Evolutionary conservation across 805 yeast genomes (phyloP), one percentile per base, ranked within the genome.

Genomic region (Candida sphagnicola): DNA sequence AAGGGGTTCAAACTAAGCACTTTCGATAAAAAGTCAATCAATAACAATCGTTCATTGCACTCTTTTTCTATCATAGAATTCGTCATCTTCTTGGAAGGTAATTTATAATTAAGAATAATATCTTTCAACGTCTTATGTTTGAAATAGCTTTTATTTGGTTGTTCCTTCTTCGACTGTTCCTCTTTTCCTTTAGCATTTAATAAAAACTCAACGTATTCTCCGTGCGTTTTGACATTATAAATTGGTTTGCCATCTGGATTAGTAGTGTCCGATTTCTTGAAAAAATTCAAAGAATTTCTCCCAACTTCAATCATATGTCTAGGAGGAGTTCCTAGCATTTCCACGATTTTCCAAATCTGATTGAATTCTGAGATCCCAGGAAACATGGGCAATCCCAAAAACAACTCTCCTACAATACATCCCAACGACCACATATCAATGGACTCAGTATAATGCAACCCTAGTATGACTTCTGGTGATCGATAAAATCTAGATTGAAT

Each of bases 371-470:
- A 85, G 3, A 89, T 75, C 3, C 99, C 99, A 0, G 99, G 97
- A 51, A 91, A 88, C 48, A 91, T 71, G 1, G 99, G 99, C 40
- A 91, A 70, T 1, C 99, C 99, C 37, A 91, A 61, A 49, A 85
- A 90, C 34, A 91, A 65, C 59, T 93, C 99, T 1, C 93, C 95
- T 24, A 88, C 78, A 36, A 93, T 87, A 56, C 97, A 85, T 0
- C 96, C 99, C 31, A 90, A 66, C 0, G 98, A 91, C 99, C 99
- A 93, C 80, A 91, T 88, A 58, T 91, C 99, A 38, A 93, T 91
- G 5, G 95, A 80, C 8, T 95, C 78, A 1, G 96, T 85, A 55
- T 93, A 91, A 4, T 96, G 95, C 31, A 91, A 68, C 0, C 99
- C 98, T 15, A 91, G 64, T 2, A 93, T 78, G 15, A 91, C 95